Evolutionary conservation across 495 filamentous ascomycete species (phyloP), one percentile per base, ranked within the genome.

Genomic region (Pyrenula aspistea): DNA sequence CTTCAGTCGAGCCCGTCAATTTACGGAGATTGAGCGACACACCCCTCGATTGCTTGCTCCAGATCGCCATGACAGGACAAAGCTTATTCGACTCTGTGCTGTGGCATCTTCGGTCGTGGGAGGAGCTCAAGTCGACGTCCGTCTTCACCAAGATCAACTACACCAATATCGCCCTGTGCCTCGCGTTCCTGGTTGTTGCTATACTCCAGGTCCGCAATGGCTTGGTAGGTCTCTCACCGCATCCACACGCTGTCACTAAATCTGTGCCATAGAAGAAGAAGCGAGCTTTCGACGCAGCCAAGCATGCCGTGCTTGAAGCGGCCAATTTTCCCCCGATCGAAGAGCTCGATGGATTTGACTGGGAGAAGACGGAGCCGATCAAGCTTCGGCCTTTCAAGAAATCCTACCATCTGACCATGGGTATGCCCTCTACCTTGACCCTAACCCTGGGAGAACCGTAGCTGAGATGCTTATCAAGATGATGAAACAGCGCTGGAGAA

Each of bases 381-480:
- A 75, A 83, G 53, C 72, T 86, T 11, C 74, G 85, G 10, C 83
- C 83, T 1, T 89, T 88, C 67, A 87, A 84, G 61, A 77, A 83
- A 12, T 86, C 75, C 49, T 89, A 86, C 62, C 76, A 88, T 59
- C 72, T 89, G 56, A 86, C 84, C 1, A 88, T 91, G 85, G 83
- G 86, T 85, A 67, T 42, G 67, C 61, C 11, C 12, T 48, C 55
- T 8, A n/a, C n/a, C n/a, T n/a, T n/a, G n/a, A n/a, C n/a, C 53
- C 12, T 49, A 19, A 53, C 47, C 24, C 22, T 36, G 23, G 60
- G 25, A 42, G 53, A 60, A 60, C 49, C 48, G 63, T 25, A 60
- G 53, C 49, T 55, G 10, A 50, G 25, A 62, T 53, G 31, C 31
- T 42, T 64, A 12, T 51, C 42, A 25, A 65, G 64, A n/a, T 56